Base-by-base conservation (phyloP, 805 yeast species). In the Wickerhamomyces kurtzmanii region DNA sequence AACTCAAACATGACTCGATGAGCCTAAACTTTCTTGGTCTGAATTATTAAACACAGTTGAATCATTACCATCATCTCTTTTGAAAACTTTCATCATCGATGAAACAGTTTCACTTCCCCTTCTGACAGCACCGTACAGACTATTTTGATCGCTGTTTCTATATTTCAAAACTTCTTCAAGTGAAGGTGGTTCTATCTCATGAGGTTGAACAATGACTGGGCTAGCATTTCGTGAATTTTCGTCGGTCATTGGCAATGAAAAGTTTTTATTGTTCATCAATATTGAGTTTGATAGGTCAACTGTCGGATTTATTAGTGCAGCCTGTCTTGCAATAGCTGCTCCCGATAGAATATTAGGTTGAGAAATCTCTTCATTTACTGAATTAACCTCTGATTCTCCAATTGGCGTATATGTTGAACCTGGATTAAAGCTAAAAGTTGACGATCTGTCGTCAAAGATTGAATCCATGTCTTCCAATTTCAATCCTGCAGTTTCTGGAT, bases 401-500 rank as follows among this genome's bases (percentile, higher is more conserved):
- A 23, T 18, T 33, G 42, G 40, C 24, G 39, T 35, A 13, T 38
- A 43, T 4, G 40, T 34, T 11, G 50, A 42, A 5, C 49, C 49
- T n/a, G n/a, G n/a, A 30, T 53, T 47, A 36, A 42, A 42, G 21
- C 53, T 52, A 33, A 47, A 51, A 18, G 49, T 45, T 6, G 61
- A 53, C 1, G 57, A 44, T n/a, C 64, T 49, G 43, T 76, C 95
- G 39, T 87, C 94, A 51, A 87, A 86, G 10, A 86, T 68, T 4
- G 82, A 70, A 37, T 87, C 95, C 94, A 87, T 86, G 33, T 87
- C 96, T 48, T 87, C 96, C 31, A 86, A 63, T 15, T 77, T 67
- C 27, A 86, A 72, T 8, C 96, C 96, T 43, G 81, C 85, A 3
- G 96, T 87, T 50, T 87, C 96, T 1, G 96, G 96, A 49, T 80